Evolutionary conservation across 2,329 filamentous ascomycete species (phyloP).

Genomic region (Colletotrichum musae): DNA sequence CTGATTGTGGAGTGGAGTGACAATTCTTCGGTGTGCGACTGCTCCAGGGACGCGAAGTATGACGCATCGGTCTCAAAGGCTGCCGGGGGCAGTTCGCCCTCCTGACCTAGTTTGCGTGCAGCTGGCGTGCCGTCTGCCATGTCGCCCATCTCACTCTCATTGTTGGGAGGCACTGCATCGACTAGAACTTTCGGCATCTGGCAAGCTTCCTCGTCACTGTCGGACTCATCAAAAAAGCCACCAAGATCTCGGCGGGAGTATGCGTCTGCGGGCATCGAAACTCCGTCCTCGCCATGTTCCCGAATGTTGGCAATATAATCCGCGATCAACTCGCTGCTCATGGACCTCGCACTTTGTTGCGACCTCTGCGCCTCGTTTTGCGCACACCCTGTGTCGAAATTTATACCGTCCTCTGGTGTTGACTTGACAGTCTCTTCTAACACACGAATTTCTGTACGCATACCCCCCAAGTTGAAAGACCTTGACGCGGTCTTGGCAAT

Average conservation of each 20-base stretch:
- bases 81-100: background rate
- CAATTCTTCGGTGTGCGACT: slow-evolving; percentile 7
- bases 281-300: slow-evolving; percentile 69
- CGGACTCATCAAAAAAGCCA: slow-evolving; percentile 43
- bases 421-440: slow-evolving; percentile 44
- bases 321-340: slow-evolving; percentile 66
- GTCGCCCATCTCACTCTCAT: background rate
- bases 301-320: slow-evolving; percentile 81
- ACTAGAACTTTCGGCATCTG: background rate
- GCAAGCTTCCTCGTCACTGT: slow-evolving; percentile 46
- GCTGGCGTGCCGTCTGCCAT: background rate
- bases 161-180: background rate
- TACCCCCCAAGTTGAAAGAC: slow-evolving; percentile 44
- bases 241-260: slow-evolving; percentile 55
- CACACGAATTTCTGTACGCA: slow-evolving; percentile 51
- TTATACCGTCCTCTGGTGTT: slow-evolving; percentile 37
- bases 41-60: slow-evolving; percentile 7
- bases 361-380: background rate
- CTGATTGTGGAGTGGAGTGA: slow-evolving; percentile 6
- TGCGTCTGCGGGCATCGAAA: slow-evolving; percentile 73
- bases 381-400: background rate
- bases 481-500: slow-evolving; percentile 28
- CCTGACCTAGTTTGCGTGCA: background rate
- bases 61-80: slow-evolving; percentile 17
- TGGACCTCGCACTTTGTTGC: background rate